These are phyloP conservation scores for Naegleria lovaniensis DNA, from an alignment of 208 protist species.

Conservation along the genomic window DNA sequence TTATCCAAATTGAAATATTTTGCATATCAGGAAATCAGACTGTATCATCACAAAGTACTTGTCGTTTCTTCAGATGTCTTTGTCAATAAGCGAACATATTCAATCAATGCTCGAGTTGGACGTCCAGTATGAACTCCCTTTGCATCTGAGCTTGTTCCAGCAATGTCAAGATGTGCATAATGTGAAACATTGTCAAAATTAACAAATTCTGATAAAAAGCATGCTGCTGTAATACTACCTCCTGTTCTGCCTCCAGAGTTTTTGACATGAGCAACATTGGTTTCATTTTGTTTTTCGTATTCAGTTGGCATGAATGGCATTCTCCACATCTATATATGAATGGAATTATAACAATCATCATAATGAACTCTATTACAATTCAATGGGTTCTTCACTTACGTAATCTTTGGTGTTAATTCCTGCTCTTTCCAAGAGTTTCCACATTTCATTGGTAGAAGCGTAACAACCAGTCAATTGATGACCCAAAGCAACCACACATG, in stretches of 20 bases:
- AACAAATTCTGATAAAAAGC: slow-evolving; percentile 1
- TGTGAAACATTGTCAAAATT: not conserved
- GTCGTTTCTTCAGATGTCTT: too few relatives aligned
- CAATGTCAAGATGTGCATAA: slow-evolving; percentile 3
- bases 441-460: not conserved
- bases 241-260: not conserved
- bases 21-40: too few relatives aligned
- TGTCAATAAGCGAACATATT: not conserved
- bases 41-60: too few relatives aligned
- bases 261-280: not conserved
- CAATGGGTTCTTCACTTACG: not conserved
- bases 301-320: not conserved
- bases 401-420: not conserved
- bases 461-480: not conserved
- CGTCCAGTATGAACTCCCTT: not conserved
- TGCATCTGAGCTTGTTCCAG: not conserved
- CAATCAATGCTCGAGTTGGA: not conserved
- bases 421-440: not conserved
- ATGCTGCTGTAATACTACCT: not conserved
- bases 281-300: not conserved
- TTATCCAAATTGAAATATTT: too few relatives aligned
- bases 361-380: too few relatives aligned
- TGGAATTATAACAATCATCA: too few relatives aligned
- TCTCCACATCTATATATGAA: slow-evolving; percentile 1
- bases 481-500: slow-evolving; percentile 29